Evolutionary conservation across 1,139 yeast genomes (phyloP).

Genomic region (Eremothecium coryli): DNA sequence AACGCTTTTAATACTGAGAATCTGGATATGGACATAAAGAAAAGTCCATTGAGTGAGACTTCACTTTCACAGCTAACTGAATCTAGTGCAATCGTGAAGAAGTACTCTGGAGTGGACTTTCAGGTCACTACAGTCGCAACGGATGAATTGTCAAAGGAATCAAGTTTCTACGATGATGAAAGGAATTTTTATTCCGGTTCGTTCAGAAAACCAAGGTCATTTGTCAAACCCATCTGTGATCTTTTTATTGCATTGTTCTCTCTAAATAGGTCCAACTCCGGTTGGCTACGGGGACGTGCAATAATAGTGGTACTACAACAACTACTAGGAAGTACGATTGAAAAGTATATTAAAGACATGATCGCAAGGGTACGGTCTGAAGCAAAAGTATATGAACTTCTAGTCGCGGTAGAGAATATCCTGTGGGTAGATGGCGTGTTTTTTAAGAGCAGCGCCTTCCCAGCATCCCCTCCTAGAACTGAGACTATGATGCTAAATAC

Average conservation of each 20-base stretch:
- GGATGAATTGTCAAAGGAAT: constrained; percentile 20
- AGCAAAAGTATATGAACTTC: constrained; percentile 40
- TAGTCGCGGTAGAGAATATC: constrained; percentile 37
- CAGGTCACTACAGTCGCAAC: constrained; percentile 6
- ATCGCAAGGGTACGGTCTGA: constrained; percentile 41
- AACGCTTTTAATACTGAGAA: constrained; percentile 11
- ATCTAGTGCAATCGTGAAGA: background rate
- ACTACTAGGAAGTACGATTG: constrained; percentile 80
- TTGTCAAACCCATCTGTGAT: constrained; percentile 79
- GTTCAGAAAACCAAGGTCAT: constrained; percentile 30
- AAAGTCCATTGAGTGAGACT: constrained; percentile 5
- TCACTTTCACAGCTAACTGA: constrained; percentile 1
- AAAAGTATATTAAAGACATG: constrained; percentile 52
- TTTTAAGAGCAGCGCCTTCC: constrained; percentile 12
- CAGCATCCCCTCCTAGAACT: constrained; percentile 33
- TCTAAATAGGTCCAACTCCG: constrained; percentile 46
- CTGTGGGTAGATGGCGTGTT: constrained; percentile 44
- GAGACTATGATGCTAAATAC: constrained; percentile 44
- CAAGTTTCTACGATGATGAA: constrained; percentile 21
- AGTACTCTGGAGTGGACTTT: constrained; percentile 1
- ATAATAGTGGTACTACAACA: constrained; percentile 75
- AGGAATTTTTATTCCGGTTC: constrained; percentile 15
- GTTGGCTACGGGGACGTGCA: constrained; percentile 83
- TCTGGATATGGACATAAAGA: constrained; percentile 14
- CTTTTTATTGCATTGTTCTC: constrained; percentile 62